Evolutionary conservation across 306 rosid species (phyloP), one percentile per base, ranked within the genome.

Genomic region (Lotus japonicus): DNA sequence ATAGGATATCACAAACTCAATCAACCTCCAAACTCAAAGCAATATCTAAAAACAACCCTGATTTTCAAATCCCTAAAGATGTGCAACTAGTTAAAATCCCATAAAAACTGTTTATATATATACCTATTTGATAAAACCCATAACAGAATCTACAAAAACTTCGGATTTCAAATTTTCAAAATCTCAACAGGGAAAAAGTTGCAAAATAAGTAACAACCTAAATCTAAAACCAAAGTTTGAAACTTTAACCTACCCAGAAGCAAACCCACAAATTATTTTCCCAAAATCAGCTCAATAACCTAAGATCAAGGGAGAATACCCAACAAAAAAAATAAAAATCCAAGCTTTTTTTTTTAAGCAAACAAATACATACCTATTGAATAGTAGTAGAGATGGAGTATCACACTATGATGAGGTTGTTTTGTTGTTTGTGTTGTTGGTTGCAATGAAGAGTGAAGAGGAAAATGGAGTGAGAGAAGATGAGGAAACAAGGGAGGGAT

Each of bases 301-400:
- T 44, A 63, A 28, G 58, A 74, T 65, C 63, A 73, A 55, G 17
- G 11, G 49, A 16, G 14, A 74, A 42, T 11, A 35, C 51, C 26
- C 1, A 51, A 42, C n/a, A n/a, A n/a, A 7, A 70, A 54, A 13
- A 46, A 19, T 33, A 23, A n/a, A 19, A 21, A 21, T 21, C 2
- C 0, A 26, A 26, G 31, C 12, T 45, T 14, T 28, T 11, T 45
- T 14, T 28, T 19, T 10, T 6, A 59, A 68, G 21, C 26, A 72
- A 60, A 70, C 36, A 23, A 83, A 41, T 60, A 72, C 81, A 79
- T 62, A 89, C 89, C 89, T 65, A 1, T 26, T 5, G 58, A 77
- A 31, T 62, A 36, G 7, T 35, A 36, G 5, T 36, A 16, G 59
- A 13, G 38, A 62, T 14, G 28, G 63, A 46, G 56, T 26, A 68